Evolutionary conservation across 345 rosid species (phyloP), one percentile per base, ranked within the genome.

Genomic region (Raphanus raphanistrum): DNA sequence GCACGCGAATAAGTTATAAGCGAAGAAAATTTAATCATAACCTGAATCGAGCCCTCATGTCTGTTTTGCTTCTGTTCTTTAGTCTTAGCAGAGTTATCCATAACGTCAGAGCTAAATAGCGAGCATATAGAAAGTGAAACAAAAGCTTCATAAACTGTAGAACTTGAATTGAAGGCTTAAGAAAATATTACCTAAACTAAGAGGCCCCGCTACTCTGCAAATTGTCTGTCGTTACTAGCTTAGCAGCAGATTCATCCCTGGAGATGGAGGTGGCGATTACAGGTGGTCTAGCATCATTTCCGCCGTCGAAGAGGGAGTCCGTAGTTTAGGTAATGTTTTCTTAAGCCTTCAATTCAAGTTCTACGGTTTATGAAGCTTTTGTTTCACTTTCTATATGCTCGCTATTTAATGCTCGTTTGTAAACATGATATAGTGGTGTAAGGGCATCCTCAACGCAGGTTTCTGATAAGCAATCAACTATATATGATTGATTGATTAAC

Each of bases 1-100:
- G 97, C 17, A 87, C 83, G 66, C 99, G 98, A 89, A 96, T 90
- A 63, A 91, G 94, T 3, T 55, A 8, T 32, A 25, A 21, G 6
- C 16, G 62, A 55, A 21, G 29, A 66, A 66, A 26, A 67, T 48
- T 41, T 62, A 28, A 58, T 55, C 66, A 61, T 29, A 28, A 61
- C 0, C 65, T 61, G 5, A 36, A 21, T 65, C 52, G 8, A 66
- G 45, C 8, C 33, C 55, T 38, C 6, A 17, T 4, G 59, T 66
- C 54, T 59, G 67, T 59, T 61, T 60, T 41, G 31, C 41, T 35
- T 69, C 2, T 62, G 38, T 43, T 29, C 65, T 41, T 8, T 31
- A 76, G 48, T 59, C 21, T 45, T 68, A 31, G 15, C 60, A 48
- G 25, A 52, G 21, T 62, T 63, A 33, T 31, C 62, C 59, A 70